Evolutionary conservation across 1,284 basidiomycete species (phyloP).

Genomic region (Neonothopanus nambi): DNA sequence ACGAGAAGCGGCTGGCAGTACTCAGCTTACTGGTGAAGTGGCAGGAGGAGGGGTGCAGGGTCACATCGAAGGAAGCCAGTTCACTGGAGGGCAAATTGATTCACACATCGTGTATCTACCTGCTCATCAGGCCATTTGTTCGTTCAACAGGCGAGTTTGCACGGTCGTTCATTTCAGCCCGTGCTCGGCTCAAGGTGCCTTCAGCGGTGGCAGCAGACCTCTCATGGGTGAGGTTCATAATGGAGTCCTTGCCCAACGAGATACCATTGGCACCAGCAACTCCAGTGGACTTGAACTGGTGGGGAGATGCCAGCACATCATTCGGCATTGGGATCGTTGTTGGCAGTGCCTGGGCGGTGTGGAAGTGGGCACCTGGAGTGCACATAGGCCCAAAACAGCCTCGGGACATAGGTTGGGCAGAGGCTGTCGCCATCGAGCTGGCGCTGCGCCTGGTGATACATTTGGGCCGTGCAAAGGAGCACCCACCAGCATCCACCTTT

Average conservation of each 20-base stretch:
- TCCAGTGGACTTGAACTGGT: slow-evolving; percentile 33
- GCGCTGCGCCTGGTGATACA: slow-evolving; percentile 25
- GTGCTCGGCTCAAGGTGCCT: slow-evolving; percentile 15
- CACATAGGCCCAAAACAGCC: slow-evolving; percentile 28
- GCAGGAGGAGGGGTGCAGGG: too few species aligned
- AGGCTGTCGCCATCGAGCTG: slow-evolving; percentile 36
- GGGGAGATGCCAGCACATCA: too few species aligned
- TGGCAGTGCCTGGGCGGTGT: slow-evolving; percentile 29
- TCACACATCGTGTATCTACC: slow-evolving; percentile 32
- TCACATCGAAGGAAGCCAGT: too few species aligned
- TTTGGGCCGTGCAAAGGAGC: too few species aligned
- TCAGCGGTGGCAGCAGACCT: slow-evolving; percentile 21
- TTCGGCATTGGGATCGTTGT: slow-evolving; percentile 40
- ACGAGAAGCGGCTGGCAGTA: too few species aligned
- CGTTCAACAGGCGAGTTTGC: slow-evolving; percentile 25
- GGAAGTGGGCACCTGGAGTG: slow-evolving; percentile 32
- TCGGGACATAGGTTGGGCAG: slow-evolving; percentile 38
- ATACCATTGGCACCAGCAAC: background rate
- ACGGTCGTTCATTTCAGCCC: slow-evolving; percentile 15
- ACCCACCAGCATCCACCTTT: too few species aligned
- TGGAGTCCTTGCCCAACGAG: too few species aligned
- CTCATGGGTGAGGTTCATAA: too few species aligned
- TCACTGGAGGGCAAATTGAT: too few species aligned
- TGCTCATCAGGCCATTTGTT: slow-evolving; percentile 31
- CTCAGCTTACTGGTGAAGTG: too few species aligned